Base-by-base conservation (phyloP, 805 yeast genomes). In the Saccharomycopsis lassenensis region DNA sequence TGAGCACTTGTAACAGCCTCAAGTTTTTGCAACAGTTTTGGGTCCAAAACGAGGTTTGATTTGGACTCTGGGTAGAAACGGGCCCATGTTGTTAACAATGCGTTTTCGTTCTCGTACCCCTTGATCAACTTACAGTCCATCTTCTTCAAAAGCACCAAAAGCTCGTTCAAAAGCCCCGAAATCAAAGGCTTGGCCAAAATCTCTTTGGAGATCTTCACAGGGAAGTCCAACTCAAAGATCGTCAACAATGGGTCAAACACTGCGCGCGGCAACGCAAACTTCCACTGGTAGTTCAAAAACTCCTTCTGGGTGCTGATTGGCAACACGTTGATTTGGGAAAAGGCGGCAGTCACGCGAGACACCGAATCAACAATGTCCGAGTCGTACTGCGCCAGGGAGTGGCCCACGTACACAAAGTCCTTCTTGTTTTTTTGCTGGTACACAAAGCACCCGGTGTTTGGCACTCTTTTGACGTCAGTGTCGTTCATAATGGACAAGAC, bases 151-250 rank as follows among this genome's bases (percentile, higher is more conserved):
- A 87, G 75, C 22, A 77, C 74, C 45, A 75, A 65, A 26, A 84
- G 58, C 61, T 87, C 96, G 35, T 69, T 66, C 40, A 84, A 73
- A 31, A 85, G 61, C 2, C 96, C 96, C 14, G 83, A 70, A 16
- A 84, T 67, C 42, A 87, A 63, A 7, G 95, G 96, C 53, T 83
- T 83, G 20, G 93, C 89, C 43, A 86, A 63, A 31, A 85, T 79
- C 54, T 82, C 84, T 25, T 65, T 59, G 23, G 67, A 60, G 35
- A 87, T 62, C 35, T 67, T 57, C 24, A 57, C 59, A 2, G 93
- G 85, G 45, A 60, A 65, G 4, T 79, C 73, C 40, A 71, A 69
- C 56, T 85, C 95, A 49, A 87, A 75, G 7, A 83, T 50, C 17
- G 86, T 67, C 23, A 84, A 62, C 29, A 86, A 60, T 4, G 94